These are phyloP conservation scores for Bodo saltans DNA, from an alignment of 78 protist genomes.

Conservation along the genomic window DNA sequence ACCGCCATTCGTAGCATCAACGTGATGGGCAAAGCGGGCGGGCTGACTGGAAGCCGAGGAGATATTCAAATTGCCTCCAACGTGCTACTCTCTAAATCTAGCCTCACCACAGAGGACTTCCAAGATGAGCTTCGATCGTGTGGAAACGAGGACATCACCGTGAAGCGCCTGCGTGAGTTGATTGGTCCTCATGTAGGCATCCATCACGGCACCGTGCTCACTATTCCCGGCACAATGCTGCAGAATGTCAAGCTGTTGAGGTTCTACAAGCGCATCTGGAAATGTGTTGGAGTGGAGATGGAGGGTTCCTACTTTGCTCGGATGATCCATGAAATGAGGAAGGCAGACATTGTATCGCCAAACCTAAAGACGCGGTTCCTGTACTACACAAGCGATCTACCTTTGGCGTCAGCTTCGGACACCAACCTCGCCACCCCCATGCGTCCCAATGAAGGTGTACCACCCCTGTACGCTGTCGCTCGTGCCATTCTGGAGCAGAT, in stretches of 20 bases:
- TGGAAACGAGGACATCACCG: not conserved
- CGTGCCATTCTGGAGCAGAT: not conserved
- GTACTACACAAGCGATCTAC: conserved; percentile 4
- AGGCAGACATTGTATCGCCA: not conserved
- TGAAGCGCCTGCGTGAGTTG: not conserved
- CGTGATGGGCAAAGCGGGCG: conserved; percentile 20
- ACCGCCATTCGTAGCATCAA: not conserved
- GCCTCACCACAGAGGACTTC: not conserved
- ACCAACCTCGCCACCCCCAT: not conserved
- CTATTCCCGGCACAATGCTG: not conserved
- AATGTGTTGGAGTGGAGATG: not conserved
- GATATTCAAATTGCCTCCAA: not conserved
- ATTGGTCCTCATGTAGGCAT: not conserved
- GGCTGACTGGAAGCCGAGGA: not conserved
- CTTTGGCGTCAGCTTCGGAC: not conserved
- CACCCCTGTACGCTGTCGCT: not conserved
- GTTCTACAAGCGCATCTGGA: not conserved
- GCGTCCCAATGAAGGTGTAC: not conserved
- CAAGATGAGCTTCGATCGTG: not conserved
- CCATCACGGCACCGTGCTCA: not conserved
- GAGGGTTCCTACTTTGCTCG: not conserved
- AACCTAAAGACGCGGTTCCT: not conserved
- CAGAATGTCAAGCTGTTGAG: not conserved
- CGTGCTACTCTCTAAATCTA: not conserved
- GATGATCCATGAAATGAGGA: not conserved